Evolutionary conservation across 176 grass and related monocot genomes (phyloP), one percentile per base, ranked within the genome.

Genomic region (Zoysia pacifica): DNA sequence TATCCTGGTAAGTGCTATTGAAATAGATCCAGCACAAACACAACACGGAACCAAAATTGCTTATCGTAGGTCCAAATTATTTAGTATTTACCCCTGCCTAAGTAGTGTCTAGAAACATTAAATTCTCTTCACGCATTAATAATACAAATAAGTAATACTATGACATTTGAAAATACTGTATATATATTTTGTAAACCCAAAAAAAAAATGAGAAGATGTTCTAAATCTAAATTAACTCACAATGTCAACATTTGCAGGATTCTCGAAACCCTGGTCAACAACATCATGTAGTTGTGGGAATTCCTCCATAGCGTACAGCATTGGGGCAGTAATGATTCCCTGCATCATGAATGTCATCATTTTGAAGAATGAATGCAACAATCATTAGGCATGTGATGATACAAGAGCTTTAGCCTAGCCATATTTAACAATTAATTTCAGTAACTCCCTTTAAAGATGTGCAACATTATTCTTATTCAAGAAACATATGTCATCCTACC

Each of bases 271-370:
- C 35, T 47, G 67, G 18, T 99, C 88, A 73, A 99, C 79, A 82
- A 99, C 75, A 79, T 91, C 88, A 70, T 87, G 84, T 62, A 99
- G 75, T 83, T 99, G 86, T 37, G 96, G 96, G 79, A 93, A 99
- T 86, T 99, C 96, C 86, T 99, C 96, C 62, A 95, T 95, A 5
- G 96, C 96, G 82, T 90, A 95, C 42, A 99, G 77, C 88, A 99
- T 91, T 3, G 96, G 96, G 70, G 96, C 96, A 63, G 96, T 99
- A 69, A 95, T 80, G 55, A 99, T 86, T 82, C 96, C 96, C 96
- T 99, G 90, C 78, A 88, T 70, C 66, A 83, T 75, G 54, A 71
- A 66, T 67, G 67, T 19, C 38, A 84, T 79, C 54, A 86, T 81
- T 73, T 44, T 65, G 75, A 2, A 65, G 11, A 47, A 43, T 55